Evolutionary conservation across 768 basidiomycete genomes (phyloP), one percentile per base, ranked within the genome.

Genomic region (Rhodotorula taiwanensis): DNA sequence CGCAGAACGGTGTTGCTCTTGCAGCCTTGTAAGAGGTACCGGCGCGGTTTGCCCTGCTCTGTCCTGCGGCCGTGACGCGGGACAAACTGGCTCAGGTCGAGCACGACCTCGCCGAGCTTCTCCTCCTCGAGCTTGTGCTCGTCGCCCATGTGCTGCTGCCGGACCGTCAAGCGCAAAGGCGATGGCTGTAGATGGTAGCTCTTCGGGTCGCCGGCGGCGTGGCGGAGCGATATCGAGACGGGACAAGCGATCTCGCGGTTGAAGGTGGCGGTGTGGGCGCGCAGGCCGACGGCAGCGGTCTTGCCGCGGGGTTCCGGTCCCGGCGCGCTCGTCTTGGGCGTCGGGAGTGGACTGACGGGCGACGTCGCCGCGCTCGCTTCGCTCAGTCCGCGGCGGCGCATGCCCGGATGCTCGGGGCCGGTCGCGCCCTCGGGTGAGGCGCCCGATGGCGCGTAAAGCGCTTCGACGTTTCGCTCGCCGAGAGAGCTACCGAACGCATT

Each of bases 1-100:
- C 69, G 41, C 4, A 73, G 47, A 20, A 69, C 62, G 23, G 72
- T 66, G 31, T 73, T 73, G 34, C 69, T 71, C 59, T 67, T 71
- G 58, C 72, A 68, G 23, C 62, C 64, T 43, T 48, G 58, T 9
- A 73, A 49, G 23, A 73, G 50, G 56, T 70, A 71, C 43, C 72
- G 0, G 42, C 68, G 54, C 43, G 72, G 57, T 31, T 49, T 56
- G 18, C 43, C 60, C 11, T 55, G 47, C 15, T 58, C 63, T 18
- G 21, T 20, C 30, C 25, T 20, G 28, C 23, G 20, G 23, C 21
- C 23, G 34, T 58, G 57, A 11, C 56, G 48, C 13, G 56, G 60
- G 14, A 68, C 70, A 42, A 72, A 72, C 58, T 72, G 68, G 27
- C 56, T 62, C 58, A 72, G 25, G 39, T 72, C 67, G 44, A 72